Evolutionary conservation across 2,329 filamentous ascomycete species (phyloP), one percentile per base, ranked within the genome.

Genomic region (Knoxdaviesia proteae): DNA sequence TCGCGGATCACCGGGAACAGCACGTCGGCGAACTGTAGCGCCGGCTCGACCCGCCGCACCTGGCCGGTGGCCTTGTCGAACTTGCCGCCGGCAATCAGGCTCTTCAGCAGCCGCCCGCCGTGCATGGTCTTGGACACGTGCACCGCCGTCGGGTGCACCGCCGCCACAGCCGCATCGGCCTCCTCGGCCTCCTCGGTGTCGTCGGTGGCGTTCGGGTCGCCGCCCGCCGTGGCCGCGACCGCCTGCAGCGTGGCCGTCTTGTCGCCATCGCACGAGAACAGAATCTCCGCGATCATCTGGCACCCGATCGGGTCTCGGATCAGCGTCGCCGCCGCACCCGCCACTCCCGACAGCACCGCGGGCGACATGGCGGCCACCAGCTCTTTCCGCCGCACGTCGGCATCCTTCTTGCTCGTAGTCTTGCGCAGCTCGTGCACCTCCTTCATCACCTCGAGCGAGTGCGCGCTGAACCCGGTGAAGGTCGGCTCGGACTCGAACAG

Each of bases 331-430:
- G 86, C 73, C 30, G 77, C 71, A 2, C 74, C 65, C 1, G 74
- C 69, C 46, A 96, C 79, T 36, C 83, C 74, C 38, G 76, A 70
- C 32, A 98, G 67, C 3, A 96, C 64, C 32, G 77, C 71, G 2
- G 82, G 76, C 1, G 84, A 86, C 32, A 93, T 63, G 7, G 76
- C 69, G 46, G 76, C 73, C 29, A 84, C 65, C 37, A 98, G 65
- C 57, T 94, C 90, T 50, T 74, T 68, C 45, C 81, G 75, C 46
- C 90, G 74, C 29, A 71, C 61, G 43, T 80, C 77, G 0, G 84
- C 68, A 45, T 94, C 84, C 61, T 98, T 98, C 64, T 96, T 98
- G 49, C 84, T 93, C 2, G 87, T 96, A 9, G 71, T 77, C 50
- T 77, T 73, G 43, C 90, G 77, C 48, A 93, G 80, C 44, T 75